A percentile compares a stretch with the other conserved stretches of the same genome.
Evolutionary conservation across 2,329 filamentous ascomycete genomes (phyloP).

Genomic region (Coleophoma eucalyptorum): DNA sequence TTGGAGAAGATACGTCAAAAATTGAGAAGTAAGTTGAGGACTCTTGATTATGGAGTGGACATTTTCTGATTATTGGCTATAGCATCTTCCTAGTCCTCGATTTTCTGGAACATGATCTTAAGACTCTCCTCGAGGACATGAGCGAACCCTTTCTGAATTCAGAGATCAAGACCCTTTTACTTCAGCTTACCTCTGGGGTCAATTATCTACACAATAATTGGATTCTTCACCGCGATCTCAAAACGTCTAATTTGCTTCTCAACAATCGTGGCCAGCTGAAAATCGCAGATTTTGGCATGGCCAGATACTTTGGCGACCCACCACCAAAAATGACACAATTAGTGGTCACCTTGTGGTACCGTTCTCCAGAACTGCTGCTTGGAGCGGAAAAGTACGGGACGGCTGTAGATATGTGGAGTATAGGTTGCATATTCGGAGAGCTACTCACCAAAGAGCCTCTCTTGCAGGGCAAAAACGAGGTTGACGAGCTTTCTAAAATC

Average conservation of each 20-base stretch:
- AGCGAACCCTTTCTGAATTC: slow-evolving; percentile 87
- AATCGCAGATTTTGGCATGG: slow-evolving; percentile 98
- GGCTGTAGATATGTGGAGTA: slow-evolving; percentile 89
- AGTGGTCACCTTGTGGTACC: slow-evolving; percentile 97
- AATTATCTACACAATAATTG: slow-evolving; percentile 83
- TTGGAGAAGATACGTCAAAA: slow-evolving; percentile 56
- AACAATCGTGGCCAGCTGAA: slow-evolving; percentile 94
- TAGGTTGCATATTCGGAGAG: slow-evolving; percentile 95
- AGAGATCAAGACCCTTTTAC: slow-evolving; percentile 85
- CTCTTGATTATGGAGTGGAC: background rate
- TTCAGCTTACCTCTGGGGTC: slow-evolving; percentile 77
- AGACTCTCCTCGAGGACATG: slow-evolving; percentile 91
- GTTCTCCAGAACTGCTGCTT: slow-evolving; percentile 83
- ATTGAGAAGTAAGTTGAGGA: slow-evolving; percentile 44
- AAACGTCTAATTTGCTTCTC: slow-evolving; percentile 90
- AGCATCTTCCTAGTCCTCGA: slow-evolving; percentile 94
- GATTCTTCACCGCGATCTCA: slow-evolving; percentile 92
- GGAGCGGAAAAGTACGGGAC: slow-evolving; percentile 72
- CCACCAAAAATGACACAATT: slow-evolving; percentile 78
- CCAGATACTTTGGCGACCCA: slow-evolving; percentile 80
- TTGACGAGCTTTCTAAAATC: slow-evolving; percentile 82
- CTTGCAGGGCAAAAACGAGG: slow-evolving; percentile 86
- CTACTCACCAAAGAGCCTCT: slow-evolving; percentile 79
- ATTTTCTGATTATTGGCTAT: slow-evolving; percentile 25
- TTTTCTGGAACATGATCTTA: slow-evolving; percentile 95